A percentile compares a stretch with the other conserved stretches of the same genome.
phyloP scores from a whole-genome alignment of 176 grass and related monocot genomes.

The Oropetium thomaeum region DNA sequence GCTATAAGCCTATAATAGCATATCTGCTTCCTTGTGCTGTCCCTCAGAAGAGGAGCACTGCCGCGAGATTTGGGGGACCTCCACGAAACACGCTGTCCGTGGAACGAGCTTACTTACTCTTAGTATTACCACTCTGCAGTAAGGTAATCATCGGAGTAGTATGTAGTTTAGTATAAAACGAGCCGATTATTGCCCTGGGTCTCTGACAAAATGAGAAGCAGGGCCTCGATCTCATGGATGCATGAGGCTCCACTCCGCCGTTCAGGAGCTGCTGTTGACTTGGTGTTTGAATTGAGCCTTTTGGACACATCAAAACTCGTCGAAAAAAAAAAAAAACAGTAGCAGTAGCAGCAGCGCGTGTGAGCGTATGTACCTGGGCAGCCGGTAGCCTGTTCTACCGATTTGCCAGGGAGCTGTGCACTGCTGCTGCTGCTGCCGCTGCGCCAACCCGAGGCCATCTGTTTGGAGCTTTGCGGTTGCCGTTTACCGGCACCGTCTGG shows the following conservation, averaged over 20 bases:
- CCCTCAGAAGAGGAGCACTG: slow-evolving; percentile 1
- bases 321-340: neutral
- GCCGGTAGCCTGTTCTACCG: neutral
- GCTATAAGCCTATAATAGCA: no score
- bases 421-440: no score
- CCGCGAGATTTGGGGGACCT: slow-evolving; percentile 3
- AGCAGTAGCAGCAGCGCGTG: neutral
- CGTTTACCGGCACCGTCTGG: neutral
- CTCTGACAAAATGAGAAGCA: no score
- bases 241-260: no score
- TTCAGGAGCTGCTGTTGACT: neutral
- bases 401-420: neutral
- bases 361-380: neutral
- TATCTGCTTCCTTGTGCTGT: neutral
- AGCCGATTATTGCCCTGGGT: no score
- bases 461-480: neutral
- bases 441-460: slow-evolving; percentile 14
- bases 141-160: no score
- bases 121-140: no score
- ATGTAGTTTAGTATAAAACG: no score
- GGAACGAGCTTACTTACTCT: no score
- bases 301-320: neutral
- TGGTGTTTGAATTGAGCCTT: neutral
- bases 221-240: no score
- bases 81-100: no score